Evolutionary conservation across 2,329 filamentous ascomycete genomes (phyloP), one percentile per base, ranked within the genome.

Genomic region (Chrysosporium queenslandicum): DNA sequence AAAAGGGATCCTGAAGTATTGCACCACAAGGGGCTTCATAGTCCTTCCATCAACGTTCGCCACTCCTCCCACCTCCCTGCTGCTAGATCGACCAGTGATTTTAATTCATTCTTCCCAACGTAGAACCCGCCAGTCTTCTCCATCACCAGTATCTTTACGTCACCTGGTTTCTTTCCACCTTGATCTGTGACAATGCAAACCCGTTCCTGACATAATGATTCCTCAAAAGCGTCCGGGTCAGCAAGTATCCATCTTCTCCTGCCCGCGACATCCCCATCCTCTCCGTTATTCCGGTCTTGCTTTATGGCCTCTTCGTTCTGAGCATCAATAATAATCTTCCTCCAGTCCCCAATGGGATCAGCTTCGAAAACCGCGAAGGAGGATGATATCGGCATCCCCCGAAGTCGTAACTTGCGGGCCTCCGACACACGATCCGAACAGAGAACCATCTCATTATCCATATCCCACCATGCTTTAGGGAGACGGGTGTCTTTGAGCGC

Each of bases 181-280:
- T 62, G 64, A 64, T 91, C 85, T n/a, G 95, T 80, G 46, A 92
- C 82, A 30, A 95, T 72, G 2, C 83, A 90, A n/a, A 92, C 74
- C n/a, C 71, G 78, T 74, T 98, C 92, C 56, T 82, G 76, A 64
- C 88, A 94, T 40, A 94, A 70, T 7, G 78, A 80, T 71, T 97
- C 92, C 71, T 98, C 92, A 60, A 94, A 84, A 20, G 82, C 80
- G 71, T 98, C 92, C 2, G 88, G 88, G 70, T 98, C 92, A 5
- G 86, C 80, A 53, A 98, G 70, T 2, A 96, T 73, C 87, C 89
- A 94, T 55, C 64, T 23, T 20, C 37, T 50, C 27, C 7, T 4
- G 74, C 73, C 61, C 79, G 77, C 66, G 75, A 43, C 77, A 30
- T 42, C 55, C 21, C 48, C 50, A 20, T 50, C 53, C 40, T 55